Evolutionary conservation across 345 rosid species (phyloP), one percentile per base, ranked within the genome.

Genomic region (Brassica nigra): DNA sequence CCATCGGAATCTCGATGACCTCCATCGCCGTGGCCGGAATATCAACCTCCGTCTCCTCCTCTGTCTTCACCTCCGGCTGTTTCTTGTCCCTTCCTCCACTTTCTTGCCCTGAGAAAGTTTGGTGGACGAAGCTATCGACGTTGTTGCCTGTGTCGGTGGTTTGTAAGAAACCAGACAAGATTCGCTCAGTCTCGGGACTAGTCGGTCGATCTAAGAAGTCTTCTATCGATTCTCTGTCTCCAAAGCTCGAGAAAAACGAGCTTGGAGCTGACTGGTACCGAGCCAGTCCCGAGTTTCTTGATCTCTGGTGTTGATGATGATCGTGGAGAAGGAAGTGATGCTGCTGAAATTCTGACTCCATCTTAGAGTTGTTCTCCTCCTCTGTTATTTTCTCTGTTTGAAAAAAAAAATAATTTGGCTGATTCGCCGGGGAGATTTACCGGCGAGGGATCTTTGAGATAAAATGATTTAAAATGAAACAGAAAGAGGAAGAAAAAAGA

Each of bases 181-280:
- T 82, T 73, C 90, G 71, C 34, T 89, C 91, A 0, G 91, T 88
- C 70, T 89, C 93, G 0, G 93, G 93, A 47, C 93, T 89, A 1
- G 90, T 55, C 2, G 93, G 90, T 70, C 87, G 86, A 63, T 86
- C 85, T 57, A 89, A 79, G 33, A 89, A 77, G 64, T 88, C 93
- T 31, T 85, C 91, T 44, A 84, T 81, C 58, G 85, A 83, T 62
- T 87, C 90, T 33, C 80, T 74, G 66, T 88, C 85, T 9, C 79
- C 62, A 49, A 84, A 78, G 47, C 80, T 70, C 0, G 90, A 83
- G 65, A 88, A 86, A 66, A 83, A 89, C 1, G 93, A 84, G 44
- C 91, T 85, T 1, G 93, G 93, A 2, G 93, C 93, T 2, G 93
- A 89, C 66, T 89, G 93, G 78, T 88, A 89, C 47, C 93, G 86